These are phyloP conservation scores for Pinus tabuliformis DNA, from an alignment of 75 land plant species.

Conservation along the genomic window DNA sequence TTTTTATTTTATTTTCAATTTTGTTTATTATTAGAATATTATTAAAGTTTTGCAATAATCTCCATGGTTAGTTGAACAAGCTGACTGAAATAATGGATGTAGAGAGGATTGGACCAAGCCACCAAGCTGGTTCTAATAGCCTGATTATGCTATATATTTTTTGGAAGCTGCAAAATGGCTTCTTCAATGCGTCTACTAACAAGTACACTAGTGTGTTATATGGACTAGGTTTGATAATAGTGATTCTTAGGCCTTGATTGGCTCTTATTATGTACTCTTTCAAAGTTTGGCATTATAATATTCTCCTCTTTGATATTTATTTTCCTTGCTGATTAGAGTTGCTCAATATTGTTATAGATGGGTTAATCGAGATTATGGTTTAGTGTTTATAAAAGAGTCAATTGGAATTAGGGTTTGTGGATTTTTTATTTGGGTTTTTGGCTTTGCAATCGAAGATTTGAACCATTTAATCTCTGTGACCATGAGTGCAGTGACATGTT, in stretches of 20 bases:
- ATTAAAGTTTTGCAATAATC: slow-evolving; percentile 39
- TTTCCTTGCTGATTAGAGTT: neutral
- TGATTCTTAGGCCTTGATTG: neutral
- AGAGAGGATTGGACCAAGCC: slow-evolving; percentile 43
- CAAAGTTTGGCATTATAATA: neutral
- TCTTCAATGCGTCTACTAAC: slow-evolving; percentile 38
- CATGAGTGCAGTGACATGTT: too few species aligned
- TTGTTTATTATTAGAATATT: too few species aligned
- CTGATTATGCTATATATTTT: slow-evolving; percentile 47
- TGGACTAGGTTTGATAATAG: slow-evolving; percentile 42
- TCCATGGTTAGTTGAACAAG: slow-evolving; percentile 54
- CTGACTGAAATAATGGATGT: slow-evolving; percentile 51
- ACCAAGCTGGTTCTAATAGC: slow-evolving; percentile 73
- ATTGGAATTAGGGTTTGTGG: too few species aligned
- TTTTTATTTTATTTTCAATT: too few species aligned
- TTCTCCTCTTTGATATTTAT: neutral
- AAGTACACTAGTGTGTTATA: slow-evolving; percentile 55
- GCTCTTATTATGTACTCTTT: neutral
- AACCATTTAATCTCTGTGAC: neutral
- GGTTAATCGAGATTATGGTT: too few species aligned
- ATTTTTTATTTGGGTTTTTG: too few species aligned
- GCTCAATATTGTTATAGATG: neutral
- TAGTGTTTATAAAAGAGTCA: too few species aligned
- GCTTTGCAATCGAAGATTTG: too few species aligned
- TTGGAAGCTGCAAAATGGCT: slow-evolving; percentile 43